Evolutionary conservation across 805 yeast species (phyloP).

Genomic region (Pichia sporocuriosa): DNA sequence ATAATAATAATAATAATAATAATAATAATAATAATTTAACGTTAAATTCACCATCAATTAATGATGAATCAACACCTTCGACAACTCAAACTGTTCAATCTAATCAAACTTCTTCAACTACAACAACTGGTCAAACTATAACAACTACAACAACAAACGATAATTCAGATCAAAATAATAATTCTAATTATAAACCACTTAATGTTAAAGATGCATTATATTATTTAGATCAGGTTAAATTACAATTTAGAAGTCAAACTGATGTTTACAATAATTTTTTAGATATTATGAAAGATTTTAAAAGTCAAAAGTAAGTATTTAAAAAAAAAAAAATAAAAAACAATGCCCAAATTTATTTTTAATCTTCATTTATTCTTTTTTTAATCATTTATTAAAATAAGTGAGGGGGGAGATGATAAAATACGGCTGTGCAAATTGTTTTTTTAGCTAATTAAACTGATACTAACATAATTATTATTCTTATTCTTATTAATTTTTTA

Average conservation of each 20-base stretch:
- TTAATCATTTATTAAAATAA: too few species aligned
- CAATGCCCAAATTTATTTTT: too few species aligned
- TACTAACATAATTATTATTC: background rate
- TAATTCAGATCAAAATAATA: constrained; percentile 20
- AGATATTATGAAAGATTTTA: constrained; percentile 98
- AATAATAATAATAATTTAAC: too few species aligned
- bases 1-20: too few species aligned
- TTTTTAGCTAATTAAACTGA: too few species aligned
- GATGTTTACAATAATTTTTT: constrained; percentile 93
- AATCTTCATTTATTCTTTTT: too few species aligned
- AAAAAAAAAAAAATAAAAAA: background rate
- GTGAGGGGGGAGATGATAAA: too few species aligned
- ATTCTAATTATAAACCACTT: constrained; percentile 59
- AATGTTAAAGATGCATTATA: constrained; percentile 95
- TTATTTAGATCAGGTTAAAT: constrained; percentile 91
- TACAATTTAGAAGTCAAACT: constrained; percentile 85
- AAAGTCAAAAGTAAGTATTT: constrained; percentile 66
- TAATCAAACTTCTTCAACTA: background rate
- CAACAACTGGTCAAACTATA: background rate
- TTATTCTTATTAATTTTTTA: background rate
- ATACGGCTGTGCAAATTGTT: background rate
- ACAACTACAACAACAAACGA: background rate
- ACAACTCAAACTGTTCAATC: background rate
- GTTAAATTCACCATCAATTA: too few species aligned
- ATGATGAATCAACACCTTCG: too few species aligned